phyloP scores from a whole-genome alignment of 805 yeast species.

The Candida ipomoeae region DNA sequence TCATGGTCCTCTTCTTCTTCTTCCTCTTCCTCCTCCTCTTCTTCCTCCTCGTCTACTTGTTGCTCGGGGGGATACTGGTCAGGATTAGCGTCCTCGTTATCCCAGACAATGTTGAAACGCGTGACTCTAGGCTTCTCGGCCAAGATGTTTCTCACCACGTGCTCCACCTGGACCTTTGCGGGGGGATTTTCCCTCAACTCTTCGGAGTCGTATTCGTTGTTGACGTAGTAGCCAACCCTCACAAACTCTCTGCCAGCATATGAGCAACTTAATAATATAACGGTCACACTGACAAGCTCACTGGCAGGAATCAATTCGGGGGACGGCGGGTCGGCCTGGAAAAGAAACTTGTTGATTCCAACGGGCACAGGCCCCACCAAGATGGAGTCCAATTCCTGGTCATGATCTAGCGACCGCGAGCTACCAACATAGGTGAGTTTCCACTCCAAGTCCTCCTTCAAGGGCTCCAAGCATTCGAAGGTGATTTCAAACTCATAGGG shows the following conservation, averaged over 20 bases:
- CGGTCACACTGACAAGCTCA: constrained; percentile 93
- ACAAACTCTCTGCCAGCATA: constrained; percentile 94
- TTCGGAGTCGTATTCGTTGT: constrained; percentile 92
- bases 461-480: constrained; percentile 91
- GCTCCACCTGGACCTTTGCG: constrained; percentile 86
- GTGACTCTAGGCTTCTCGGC: constrained; percentile 99
- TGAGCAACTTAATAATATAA: constrained; percentile 85
- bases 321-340: constrained; percentile 94
- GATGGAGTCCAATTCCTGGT: constrained; percentile 92
- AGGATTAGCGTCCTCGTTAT: constrained; percentile 57
- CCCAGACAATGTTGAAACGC: constrained; percentile 96
- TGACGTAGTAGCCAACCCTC: constrained; percentile 95
- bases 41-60: constrained; percentile 44
- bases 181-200: constrained; percentile 94
- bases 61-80: constrained; percentile 80
- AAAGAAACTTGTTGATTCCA: constrained; percentile 88
- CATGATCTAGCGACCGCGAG: constrained; percentile 90
- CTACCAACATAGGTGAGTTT: constrained; percentile 95
- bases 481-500: constrained; percentile 97
- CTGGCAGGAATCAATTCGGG: constrained; percentile 95
- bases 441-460: constrained; percentile 94
- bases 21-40: constrained; percentile 27
- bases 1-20: constrained; percentile 20
- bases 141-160: constrained; percentile 86
- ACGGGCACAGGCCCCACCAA: constrained; percentile 99